Conservation (phyloP, 768 basidiomycete genomes). For the Naganishia onofrii region DNA sequence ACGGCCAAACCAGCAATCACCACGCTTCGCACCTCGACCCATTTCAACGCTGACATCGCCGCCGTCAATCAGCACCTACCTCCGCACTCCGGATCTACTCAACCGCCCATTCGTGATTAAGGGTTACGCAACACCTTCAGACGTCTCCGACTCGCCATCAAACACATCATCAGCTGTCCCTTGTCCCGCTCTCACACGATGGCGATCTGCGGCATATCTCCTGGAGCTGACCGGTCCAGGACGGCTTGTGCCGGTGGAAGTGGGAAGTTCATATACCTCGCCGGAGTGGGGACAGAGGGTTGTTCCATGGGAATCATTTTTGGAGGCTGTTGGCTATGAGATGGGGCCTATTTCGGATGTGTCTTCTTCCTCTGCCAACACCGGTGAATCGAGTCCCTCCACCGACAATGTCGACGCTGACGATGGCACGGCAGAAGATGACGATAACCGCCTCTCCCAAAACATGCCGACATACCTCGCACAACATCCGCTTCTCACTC, state of each 20-base stretch:
- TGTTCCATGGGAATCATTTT: slow-evolving; percentile 73
- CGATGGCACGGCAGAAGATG: background rate
- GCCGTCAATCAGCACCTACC: slow-evolving; percentile 64
- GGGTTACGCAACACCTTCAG: slow-evolving; percentile 56
- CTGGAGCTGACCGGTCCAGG: slow-evolving; percentile 69
- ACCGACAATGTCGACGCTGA: background rate
- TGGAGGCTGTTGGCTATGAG: slow-evolving; percentile 55
- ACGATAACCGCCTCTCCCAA: background rate
- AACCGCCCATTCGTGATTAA: slow-evolving; percentile 70
- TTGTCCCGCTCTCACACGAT: slow-evolving; percentile 80
- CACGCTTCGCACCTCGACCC: slow-evolving; percentile 38
- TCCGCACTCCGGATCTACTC: slow-evolving; percentile 51
- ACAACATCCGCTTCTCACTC: slow-evolving; percentile 78
- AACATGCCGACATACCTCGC: slow-evolving; percentile 67
- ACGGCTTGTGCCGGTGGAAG: slow-evolving; percentile 82
- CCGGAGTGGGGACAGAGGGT: slow-evolving; percentile 78
- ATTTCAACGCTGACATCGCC: slow-evolving; percentile 57
- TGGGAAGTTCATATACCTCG: slow-evolving; percentile 77
- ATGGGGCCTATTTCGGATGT: slow-evolving; percentile 20
- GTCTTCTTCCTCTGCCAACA: background rate
- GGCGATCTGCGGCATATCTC: slow-evolving; percentile 71
- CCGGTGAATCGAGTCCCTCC: background rate
- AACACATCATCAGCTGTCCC: background rate
- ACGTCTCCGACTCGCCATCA: slow-evolving; percentile 5
- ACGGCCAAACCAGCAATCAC: background rate